phyloP scores from a whole-genome alignment of 2,329 filamentous ascomycete species.

The Beauveria sp. region DNA sequence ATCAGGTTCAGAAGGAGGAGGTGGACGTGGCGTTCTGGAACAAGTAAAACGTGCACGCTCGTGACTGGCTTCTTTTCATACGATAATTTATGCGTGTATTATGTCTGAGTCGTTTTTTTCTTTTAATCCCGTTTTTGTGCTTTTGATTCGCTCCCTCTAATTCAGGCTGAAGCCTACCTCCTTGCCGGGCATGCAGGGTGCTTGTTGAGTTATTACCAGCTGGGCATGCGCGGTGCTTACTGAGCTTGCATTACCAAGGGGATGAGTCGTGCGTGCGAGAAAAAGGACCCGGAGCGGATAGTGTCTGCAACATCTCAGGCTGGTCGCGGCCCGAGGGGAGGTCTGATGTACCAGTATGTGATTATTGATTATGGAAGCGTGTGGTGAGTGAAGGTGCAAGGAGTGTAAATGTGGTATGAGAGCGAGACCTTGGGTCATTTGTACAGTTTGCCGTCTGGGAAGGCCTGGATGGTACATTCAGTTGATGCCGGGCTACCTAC shows the following conservation, averaged over 20 bases:
- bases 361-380: not conserved
- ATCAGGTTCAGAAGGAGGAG: not conserved
- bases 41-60: conserved; percentile 2
- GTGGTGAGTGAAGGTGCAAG: not conserved
- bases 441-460: too few relatives aligned
- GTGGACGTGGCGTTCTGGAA: not conserved
- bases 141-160: not conserved
- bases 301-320: not conserved
- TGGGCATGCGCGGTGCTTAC: not conserved
- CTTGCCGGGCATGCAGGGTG: too few relatives aligned
- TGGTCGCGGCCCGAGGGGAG: not conserved
- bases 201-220: too few relatives aligned
- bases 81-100: not conserved
- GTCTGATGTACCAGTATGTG: not conserved
- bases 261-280: not conserved
- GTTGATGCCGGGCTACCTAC: too few relatives aligned
- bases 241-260: not conserved
- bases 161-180: not conserved
- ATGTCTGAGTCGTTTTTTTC: not conserved
- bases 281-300: not conserved
- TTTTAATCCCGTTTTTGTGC: not conserved
- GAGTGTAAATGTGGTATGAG: too few relatives aligned
- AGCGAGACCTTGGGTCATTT: too few relatives aligned
- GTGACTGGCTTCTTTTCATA: not conserved
- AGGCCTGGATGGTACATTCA: too few relatives aligned